Evolutionary conservation across 2,329 filamentous ascomycete genomes (phyloP).

Genomic region (Pleoardoris graminearum): DNA sequence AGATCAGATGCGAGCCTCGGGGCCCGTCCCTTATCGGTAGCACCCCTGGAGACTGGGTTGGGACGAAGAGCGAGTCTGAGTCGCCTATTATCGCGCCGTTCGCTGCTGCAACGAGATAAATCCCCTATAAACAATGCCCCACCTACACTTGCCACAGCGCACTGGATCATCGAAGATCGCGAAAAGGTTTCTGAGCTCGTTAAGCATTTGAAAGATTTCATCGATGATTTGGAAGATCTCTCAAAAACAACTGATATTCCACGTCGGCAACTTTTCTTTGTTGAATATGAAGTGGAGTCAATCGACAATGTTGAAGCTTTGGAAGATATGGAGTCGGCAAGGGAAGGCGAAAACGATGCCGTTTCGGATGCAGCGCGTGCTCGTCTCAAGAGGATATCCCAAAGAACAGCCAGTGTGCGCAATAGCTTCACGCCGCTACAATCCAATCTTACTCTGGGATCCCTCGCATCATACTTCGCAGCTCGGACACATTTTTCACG

Average conservation of each 20-base stretch:
- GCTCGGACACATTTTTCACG: constrained; percentile 8
- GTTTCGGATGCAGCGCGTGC: constrained; percentile 14
- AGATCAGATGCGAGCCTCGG: too few relatives aligned
- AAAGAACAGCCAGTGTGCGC: constrained; percentile 10
- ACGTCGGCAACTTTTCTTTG: constrained; percentile 10
- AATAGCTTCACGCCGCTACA: neutral
- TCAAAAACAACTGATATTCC: constrained; percentile 3
- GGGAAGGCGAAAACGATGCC: constrained; percentile 6
- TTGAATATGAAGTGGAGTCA: constrained; percentile 13
- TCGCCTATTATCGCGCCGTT: neutral
- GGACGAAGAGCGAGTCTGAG: neutral
- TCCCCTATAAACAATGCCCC: neutral
- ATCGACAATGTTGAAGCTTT: constrained; percentile 11
- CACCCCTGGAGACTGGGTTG: neutral
- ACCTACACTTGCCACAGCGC: neutral
- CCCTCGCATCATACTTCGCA: constrained; percentile 12
- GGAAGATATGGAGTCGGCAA: constrained; percentile 6
- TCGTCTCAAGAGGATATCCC: constrained; percentile 7
- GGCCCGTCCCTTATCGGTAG: too few relatives aligned
- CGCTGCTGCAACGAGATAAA: neutral
- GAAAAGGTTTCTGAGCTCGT: constrained; percentile 1
- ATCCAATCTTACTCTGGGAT: neutral
- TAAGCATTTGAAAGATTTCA: constrained; percentile 5
- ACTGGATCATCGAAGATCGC: neutral
- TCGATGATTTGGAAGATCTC: constrained; percentile 5